Conservation (phyloP, 306 rosid species). For the Canavalia gladiata region DNA sequence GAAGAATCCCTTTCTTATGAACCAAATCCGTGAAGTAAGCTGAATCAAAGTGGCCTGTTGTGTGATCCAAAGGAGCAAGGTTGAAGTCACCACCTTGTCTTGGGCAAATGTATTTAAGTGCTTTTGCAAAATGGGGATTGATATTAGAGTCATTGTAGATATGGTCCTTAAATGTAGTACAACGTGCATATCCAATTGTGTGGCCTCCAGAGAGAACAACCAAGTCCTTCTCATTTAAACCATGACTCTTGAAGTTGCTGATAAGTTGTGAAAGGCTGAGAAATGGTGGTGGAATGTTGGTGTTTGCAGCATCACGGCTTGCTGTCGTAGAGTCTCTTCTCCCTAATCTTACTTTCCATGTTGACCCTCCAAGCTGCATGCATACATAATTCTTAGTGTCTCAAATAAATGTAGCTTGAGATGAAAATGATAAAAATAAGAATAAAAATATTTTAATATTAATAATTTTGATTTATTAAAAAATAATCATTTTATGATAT, state of each 20-base stretch:
- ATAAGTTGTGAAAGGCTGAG: conserved; percentile 48
- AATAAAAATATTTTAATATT: too few relatives aligned
- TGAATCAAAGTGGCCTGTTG: conserved; percentile 35
- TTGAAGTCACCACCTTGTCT: conserved; percentile 50
- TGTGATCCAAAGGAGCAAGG: conserved; percentile 57
- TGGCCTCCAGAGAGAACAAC: conserved; percentile 60
- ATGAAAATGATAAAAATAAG: too few relatives aligned
- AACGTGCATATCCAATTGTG: conserved; percentile 55
- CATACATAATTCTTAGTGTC: too few relatives aligned
- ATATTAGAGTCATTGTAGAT: conserved; percentile 55
- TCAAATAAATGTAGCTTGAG: too few relatives aligned
- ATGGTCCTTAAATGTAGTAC: conserved; percentile 35
- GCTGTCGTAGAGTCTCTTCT: conserved; percentile 68
- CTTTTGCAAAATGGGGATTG: conserved; percentile 37
- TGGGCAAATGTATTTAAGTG: conserved; percentile 50
- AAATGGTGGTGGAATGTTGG: conserved; percentile 52
- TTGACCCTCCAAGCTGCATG: conserved; percentile 65
- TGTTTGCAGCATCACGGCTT: conserved; percentile 45
- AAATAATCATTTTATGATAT: too few relatives aligned
- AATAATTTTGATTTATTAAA: too few relatives aligned
- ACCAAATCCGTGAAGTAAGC: conserved; percentile 41
- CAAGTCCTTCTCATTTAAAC: conserved; percentile 58
- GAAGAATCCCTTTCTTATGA: conserved; percentile 55
- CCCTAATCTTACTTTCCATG: conserved; percentile 58
- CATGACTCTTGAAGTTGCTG: conserved; percentile 50